These are phyloP conservation scores for Patellifolia procumbens DNA, from an alignment of 179 eudicot species.

Conservation along the genomic window DNA sequence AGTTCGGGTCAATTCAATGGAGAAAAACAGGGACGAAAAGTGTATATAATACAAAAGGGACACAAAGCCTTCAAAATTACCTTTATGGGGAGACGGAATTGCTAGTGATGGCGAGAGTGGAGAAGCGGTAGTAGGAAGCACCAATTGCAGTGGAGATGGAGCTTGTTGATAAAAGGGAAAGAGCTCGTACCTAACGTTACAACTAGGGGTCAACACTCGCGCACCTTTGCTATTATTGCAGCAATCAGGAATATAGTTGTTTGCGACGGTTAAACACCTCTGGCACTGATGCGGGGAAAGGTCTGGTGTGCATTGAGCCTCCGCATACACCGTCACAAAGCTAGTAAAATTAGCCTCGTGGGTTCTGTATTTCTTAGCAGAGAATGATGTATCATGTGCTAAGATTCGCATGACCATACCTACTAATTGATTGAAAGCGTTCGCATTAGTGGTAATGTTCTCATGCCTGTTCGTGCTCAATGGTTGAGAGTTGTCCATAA, in stretches of 20 bases:
- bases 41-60: background rate
- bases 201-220: constrained; percentile 17
- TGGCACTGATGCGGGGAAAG: constrained; percentile 26
- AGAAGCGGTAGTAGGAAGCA: background rate
- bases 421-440: background rate
- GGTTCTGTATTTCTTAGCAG: background rate
- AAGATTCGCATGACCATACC: background rate
- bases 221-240: constrained; percentile 26
- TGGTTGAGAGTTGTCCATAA: background rate
- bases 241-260: constrained; percentile 23
- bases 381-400: background rate
- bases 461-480: background rate
- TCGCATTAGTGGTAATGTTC: constrained; percentile 2
- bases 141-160: background rate
- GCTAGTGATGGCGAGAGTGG: background rate
- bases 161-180: background rate
- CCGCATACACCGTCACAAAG: constrained; percentile 2
- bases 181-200: constrained; percentile 8
- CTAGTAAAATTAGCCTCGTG: background rate
- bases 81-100: background rate
- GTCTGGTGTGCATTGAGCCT: constrained; percentile 36
- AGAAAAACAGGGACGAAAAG: background rate
- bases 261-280: constrained; percentile 23
- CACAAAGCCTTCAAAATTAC: background rate
- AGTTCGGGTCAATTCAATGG: too few relatives aligned